These are phyloP conservation scores for Sugiyamaella boreocaroliniensis DNA, from an alignment of 805 yeast species.

Conservation along the genomic window DNA sequence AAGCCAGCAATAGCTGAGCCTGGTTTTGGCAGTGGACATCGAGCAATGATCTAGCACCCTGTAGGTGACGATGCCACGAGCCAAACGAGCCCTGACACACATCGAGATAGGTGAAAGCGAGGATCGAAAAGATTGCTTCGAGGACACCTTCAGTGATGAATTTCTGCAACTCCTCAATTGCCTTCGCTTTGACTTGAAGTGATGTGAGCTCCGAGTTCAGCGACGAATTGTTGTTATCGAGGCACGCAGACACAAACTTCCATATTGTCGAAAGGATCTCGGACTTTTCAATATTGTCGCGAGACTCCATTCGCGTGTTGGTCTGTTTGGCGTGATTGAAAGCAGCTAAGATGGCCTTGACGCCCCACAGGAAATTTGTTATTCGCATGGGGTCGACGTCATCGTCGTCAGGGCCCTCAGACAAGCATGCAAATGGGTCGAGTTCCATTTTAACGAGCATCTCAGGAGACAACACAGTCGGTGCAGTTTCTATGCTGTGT, in stretches of 20 bases:
- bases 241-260: slow-evolving; percentile 15
- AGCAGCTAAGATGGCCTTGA: slow-evolving; percentile 17
- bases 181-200: slow-evolving; percentile 13
- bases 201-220: slow-evolving; percentile 6
- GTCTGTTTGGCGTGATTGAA: slow-evolving; percentile 13
- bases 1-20: slow-evolving; percentile 5
- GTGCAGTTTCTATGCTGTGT: not conserved
- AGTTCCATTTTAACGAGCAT: not conserved
- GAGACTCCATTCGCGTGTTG: slow-evolving; percentile 4
- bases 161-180: slow-evolving; percentile 15
- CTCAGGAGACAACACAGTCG: not conserved
- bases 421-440: slow-evolving; percentile 2
- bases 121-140: slow-evolving; percentile 17
- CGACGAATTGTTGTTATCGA: slow-evolving; percentile 3
- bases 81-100: slow-evolving; percentile 19
- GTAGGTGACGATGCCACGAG: slow-evolving; percentile 15
- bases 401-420: slow-evolving; percentile 1
- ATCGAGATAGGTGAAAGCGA: slow-evolving; percentile 18
- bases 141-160: slow-evolving; percentile 14
- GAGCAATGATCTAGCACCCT: slow-evolving; percentile 15
- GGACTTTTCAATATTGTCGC: slow-evolving; percentile 5
- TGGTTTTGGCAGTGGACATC: slow-evolving; percentile 15
- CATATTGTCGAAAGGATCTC: slow-evolving; percentile 13
- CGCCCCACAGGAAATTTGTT: slow-evolving; percentile 17
- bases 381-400: slow-evolving; percentile 11